Evolutionary conservation across 208 protist genomes (phyloP), one percentile per base, ranked within the genome.

Genomic region (Phytomonas sp.): DNA sequence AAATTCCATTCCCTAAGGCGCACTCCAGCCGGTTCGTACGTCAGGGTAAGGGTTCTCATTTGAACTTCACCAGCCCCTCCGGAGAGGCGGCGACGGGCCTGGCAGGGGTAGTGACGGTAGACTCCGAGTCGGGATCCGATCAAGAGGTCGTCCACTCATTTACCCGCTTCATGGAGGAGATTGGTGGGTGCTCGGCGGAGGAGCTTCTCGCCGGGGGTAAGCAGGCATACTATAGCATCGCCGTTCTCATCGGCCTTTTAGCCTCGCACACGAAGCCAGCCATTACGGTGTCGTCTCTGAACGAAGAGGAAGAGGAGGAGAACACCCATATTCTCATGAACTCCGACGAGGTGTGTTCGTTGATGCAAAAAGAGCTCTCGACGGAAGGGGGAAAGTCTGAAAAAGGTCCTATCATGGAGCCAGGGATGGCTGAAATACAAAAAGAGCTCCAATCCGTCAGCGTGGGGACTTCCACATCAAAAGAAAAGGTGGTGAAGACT

Each of bases 201-300:
- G 86, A 91, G 62, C 87, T 95, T 56, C 33, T 92, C 11, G 33
- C 78, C 8, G 89, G 89, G 23, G 80, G 71, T 60, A 76, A 86
- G 65, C 87, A 95, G 69, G 80, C 84, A 4, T 95, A 95, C 77
- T 79, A 81, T 63, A 76, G 80, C 28, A 61, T 84, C 4, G 82
- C 78, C 13, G 75, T 84, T 13, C 65, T 93, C 20, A 69, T 85
- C 17, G 68, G 63, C 29, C 66, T 70, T 53, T 68, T 82, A 33
- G 74, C 66, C n/a, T 68, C 73, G 28, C 60, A 81, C 30, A 70
- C 62, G 64, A 40, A 71, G 34, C 59, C 73, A 77, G 68, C 73
- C 68, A 2, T 30, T 62, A 29, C 40, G 34, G 28, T 63, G 71
- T 5, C 59, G 59, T 62, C 59, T 4, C 26, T 62, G 59, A 4